Conservation (phyloP, 345 rosid species). For the Eucalyptus fibrosa region DNA sequence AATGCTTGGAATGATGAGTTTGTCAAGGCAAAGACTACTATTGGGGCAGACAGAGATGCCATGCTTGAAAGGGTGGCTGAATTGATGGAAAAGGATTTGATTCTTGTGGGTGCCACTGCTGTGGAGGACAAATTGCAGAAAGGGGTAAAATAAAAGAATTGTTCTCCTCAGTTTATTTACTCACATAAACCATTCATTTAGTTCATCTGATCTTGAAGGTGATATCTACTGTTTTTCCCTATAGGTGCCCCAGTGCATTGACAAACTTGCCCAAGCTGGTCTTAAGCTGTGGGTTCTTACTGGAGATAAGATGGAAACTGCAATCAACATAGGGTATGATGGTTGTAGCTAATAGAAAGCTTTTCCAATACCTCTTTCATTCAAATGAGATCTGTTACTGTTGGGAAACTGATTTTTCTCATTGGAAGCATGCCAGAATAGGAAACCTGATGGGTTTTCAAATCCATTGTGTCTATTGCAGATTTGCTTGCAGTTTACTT, state of each 20-base stretch:
- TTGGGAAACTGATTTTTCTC: background rate
- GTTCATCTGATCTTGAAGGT: background rate
- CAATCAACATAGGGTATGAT: slow-evolving; percentile 94
- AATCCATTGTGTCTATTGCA: slow-evolving; percentile 21
- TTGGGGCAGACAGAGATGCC: slow-evolving; percentile 74
- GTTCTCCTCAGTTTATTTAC: slow-evolving; percentile 4
- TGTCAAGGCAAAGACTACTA: slow-evolving; percentile 68
- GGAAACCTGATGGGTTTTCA: background rate
- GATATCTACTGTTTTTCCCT: background rate
- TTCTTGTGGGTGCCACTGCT: slow-evolving; percentile 95
- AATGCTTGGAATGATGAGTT: slow-evolving; percentile 81
- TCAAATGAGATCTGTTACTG: background rate
- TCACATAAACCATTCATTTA: background rate
- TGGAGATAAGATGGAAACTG: slow-evolving; percentile 99
- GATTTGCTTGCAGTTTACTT: slow-evolving; percentile 85
- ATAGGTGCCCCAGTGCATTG: slow-evolving; percentile 98
- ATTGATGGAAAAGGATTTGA: slow-evolving; percentile 80
- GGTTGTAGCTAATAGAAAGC: background rate
- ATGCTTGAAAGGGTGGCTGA: slow-evolving; percentile 72
- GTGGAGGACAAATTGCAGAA: slow-evolving; percentile 98
- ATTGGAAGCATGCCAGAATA: background rate
- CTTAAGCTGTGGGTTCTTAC: slow-evolving; percentile 97
- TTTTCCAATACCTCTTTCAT: background rate
- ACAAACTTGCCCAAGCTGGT: slow-evolving; percentile 99
- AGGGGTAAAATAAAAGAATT: slow-evolving; percentile 46